A percentile compares a stretch with the other conserved stretches of the same genome.
Evolutionary conservation across 75 land plant genomes (phyloP).

Genomic region (Cryptomeria japonica): DNA sequence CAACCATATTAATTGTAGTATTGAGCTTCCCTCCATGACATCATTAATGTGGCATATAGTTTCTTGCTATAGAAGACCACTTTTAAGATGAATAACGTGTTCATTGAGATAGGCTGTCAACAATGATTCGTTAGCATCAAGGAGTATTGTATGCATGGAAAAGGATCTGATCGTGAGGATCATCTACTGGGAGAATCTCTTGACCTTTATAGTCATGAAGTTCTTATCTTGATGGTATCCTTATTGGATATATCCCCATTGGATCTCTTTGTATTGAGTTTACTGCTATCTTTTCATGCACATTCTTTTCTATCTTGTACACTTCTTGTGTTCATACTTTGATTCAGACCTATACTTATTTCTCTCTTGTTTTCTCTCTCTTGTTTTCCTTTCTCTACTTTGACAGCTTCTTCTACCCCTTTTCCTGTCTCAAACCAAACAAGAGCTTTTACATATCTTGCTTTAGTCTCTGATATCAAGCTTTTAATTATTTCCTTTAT

Average conservation of each 20-base stretch:
- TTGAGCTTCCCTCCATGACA: no score
- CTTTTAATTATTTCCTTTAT: not conserved
- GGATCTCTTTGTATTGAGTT: not conserved
- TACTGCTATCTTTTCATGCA: not conserved
- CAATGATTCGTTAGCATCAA: no score
- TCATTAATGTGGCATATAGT: no score
- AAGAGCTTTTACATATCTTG: not conserved
- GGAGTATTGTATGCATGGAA: no score
- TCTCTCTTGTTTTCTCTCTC: no score
- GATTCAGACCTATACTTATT: no score
- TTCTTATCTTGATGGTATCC: not conserved
- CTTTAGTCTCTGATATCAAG: not conserved
- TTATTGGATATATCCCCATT: not conserved
- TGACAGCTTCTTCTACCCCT: not conserved
- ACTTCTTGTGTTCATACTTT: not conserved
- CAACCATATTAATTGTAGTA: no score
- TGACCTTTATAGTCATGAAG: not conserved
- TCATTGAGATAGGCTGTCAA: no score
- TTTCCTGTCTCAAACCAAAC: no score
- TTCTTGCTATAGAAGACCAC: no score
- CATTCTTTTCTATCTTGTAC: not conserved
- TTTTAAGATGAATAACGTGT: no score
- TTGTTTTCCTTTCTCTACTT: not conserved
- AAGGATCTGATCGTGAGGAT: not conserved
- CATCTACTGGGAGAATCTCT: not conserved